phyloP scores from a whole-genome alignment of 1,139 yeast genomes.

The Kluyveromyces sp. region DNA sequence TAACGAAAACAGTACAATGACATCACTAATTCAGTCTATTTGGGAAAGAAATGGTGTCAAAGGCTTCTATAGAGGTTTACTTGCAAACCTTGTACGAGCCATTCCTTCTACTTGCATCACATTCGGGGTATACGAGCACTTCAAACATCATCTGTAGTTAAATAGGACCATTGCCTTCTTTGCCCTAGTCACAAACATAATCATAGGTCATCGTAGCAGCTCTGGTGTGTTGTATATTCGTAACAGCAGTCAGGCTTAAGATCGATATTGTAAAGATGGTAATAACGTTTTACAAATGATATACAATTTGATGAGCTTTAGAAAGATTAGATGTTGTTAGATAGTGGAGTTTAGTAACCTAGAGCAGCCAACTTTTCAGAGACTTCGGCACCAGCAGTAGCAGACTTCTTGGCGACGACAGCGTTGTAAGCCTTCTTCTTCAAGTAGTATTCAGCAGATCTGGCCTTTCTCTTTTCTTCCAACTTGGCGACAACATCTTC shows the following conservation, averaged over 20 bases:
- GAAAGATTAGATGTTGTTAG: conserved; percentile 10
- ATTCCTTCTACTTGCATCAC: conserved; percentile 73
- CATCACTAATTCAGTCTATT: conserved; percentile 28
- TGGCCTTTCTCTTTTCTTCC: conserved; percentile 99
- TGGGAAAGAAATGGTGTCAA: conserved; percentile 42
- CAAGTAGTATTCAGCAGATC: conserved; percentile 98
- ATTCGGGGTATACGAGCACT: conserved; percentile 56
- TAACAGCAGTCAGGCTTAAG: conserved; percentile 3
- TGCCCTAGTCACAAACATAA: too few species aligned
- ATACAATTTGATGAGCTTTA: conserved; percentile 13
- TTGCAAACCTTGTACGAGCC: conserved; percentile 54
- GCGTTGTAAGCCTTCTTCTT: conserved; percentile 95
- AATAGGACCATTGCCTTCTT: too few species aligned
- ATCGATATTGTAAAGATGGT: conserved; percentile 6
- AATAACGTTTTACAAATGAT: conserved; percentile 12
- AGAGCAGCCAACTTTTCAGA: conserved; percentile 76
- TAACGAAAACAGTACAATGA: conserved; percentile 41
- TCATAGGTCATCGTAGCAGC: too few species aligned
- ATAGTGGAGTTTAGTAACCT: conserved; percentile 57
- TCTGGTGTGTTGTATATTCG: too few species aligned
- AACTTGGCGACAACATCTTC: conserved; percentile 94
- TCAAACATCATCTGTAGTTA: conserved; percentile 16
- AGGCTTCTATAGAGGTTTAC: conserved; percentile 74
- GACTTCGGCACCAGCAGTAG: conserved; percentile 60
- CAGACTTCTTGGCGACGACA: conserved; percentile 82